Evolutionary conservation across 139 green algal species (phyloP), one percentile per base, ranked within the genome.

Genomic region (Coelastrella sp.): DNA sequence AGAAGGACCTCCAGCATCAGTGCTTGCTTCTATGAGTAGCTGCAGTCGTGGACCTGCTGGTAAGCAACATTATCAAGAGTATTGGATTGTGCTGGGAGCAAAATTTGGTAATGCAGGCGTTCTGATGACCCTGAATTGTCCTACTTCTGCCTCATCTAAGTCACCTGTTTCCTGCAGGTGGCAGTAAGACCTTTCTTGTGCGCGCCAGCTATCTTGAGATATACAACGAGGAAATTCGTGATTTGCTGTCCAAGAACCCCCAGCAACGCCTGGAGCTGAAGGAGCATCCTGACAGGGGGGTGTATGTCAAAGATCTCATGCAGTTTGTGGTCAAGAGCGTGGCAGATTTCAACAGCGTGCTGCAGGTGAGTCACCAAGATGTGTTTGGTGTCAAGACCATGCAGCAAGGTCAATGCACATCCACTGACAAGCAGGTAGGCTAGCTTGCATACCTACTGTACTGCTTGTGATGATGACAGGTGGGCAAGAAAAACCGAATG

Each of bases 121-220:
- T n/a, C n/a, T n/a, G n/a, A n/a, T n/a, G n/a, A n/a, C n/a, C n/a
- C n/a, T n/a, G n/a, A n/a, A n/a, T n/a, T n/a, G n/a, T n/a, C n/a
- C n/a, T n/a, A n/a, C n/a, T 15, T 23, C 48, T 57, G 2, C 2
- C 17, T 11, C 48, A 57, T 23, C 5, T 19, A 9, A 2, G 11
- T n/a, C 30, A 21, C 53, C 11, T 9, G 34, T 74, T 2, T 48
- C 4, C 9, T 30, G 32, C 83, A 92, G 90, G 88, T 43, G 90
- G 90, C 34, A 79, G 80, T n/a, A 87, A 89, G 57, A 89, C 95
- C 77, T 98, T 93, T 87, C 88, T 96, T 19, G 92, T 96, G 40
- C 87, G 92, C n/a, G 90, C 89, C 32, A 94, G 88, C 30, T 96
- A 95, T 88, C 82, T 96, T 48, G 95, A 98, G 83, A 96, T 98